Conservation (phyloP, 1,284 basidiomycete genomes). For the Rhodofomes roseus region DNA sequence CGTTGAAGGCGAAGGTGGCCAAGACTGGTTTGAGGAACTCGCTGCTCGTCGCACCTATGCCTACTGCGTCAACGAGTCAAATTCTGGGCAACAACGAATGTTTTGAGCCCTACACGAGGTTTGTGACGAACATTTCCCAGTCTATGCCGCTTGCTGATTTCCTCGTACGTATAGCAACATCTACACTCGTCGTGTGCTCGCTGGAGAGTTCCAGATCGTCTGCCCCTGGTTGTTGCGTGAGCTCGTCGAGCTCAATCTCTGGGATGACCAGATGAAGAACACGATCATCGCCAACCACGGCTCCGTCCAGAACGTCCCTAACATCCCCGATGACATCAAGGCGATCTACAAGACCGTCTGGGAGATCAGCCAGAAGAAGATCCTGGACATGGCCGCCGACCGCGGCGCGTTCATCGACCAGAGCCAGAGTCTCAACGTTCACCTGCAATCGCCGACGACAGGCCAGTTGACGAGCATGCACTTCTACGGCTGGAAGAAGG, state of each 20-base stretch:
- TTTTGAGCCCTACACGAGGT: constrained; percentile 96
- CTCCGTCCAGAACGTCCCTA: constrained; percentile 88
- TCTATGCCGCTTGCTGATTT: constrained; percentile 10
- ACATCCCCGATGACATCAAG: constrained; percentile 88
- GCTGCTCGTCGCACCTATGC: constrained; percentile 95
- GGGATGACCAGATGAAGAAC: constrained; percentile 99
- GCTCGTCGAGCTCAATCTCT: constrained; percentile 92
- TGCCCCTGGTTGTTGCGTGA: constrained; percentile 98
- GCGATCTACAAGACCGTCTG: constrained; percentile 98
- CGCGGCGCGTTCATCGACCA: constrained; percentile 99
- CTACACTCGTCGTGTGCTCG: constrained; percentile 98
- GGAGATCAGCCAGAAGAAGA: constrained; percentile 99
- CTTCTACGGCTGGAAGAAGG: constrained; percentile 99
- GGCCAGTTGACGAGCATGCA: constrained; percentile 99
- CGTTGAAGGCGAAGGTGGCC: constrained; percentile 88
- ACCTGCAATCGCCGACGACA: constrained; percentile 87
- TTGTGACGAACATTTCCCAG: constrained; percentile 14
- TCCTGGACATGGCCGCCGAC: constrained; percentile 97
- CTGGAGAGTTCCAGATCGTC: constrained; percentile 99
- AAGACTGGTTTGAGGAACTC: constrained; percentile 90
- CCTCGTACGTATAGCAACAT: constrained; percentile 69
- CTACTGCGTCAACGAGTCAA: constrained; percentile 97
- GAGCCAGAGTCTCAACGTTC: constrained; percentile 88
- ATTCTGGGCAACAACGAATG: constrained; percentile 99
- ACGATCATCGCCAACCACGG: constrained; percentile 98